These are phyloP conservation scores for Metschnikowia noctiluminum DNA, from an alignment of 805 yeast genomes.

Conservation along the genomic window DNA sequence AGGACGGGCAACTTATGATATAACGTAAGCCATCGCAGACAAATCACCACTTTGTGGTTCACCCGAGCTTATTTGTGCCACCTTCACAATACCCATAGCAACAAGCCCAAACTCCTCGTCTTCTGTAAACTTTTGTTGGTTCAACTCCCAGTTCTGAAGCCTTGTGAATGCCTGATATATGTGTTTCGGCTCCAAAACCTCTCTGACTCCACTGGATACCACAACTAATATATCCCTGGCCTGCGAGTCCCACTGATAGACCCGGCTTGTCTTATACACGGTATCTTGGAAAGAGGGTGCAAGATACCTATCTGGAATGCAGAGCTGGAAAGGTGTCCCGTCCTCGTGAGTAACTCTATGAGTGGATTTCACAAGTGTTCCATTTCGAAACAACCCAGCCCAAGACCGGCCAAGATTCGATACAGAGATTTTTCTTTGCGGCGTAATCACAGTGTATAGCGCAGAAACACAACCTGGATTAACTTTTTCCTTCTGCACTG, in stretches of 20 bases:
- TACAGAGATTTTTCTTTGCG: background rate
- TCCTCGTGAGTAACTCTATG: background rate
- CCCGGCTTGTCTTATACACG: background rate
- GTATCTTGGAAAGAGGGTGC: background rate
- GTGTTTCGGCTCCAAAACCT: background rate
- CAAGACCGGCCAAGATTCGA: constrained; percentile 1
- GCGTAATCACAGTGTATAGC: background rate
- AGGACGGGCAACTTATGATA: background rate
- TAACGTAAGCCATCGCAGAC: background rate
- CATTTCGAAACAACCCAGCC: constrained; percentile 5
- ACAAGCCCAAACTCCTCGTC: background rate
- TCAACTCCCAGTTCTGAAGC: background rate
- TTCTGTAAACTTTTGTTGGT: background rate
- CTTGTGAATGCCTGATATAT: background rate
- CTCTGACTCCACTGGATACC: constrained; percentile 2
- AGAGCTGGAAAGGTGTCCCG: constrained; percentile 1
- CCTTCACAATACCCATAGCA: constrained; percentile 3
- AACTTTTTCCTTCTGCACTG: background rate
- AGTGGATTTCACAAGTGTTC: background rate
- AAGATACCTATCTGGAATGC: background rate
- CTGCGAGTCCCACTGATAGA: background rate
- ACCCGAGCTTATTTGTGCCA: background rate
- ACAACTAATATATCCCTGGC: background rate
- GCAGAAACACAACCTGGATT: constrained; percentile 3
- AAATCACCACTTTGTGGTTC: background rate